These are phyloP conservation scores for Rhizopus sp. DNA, from an alignment of 371 early-diverging fungal genomes.

Conservation along the genomic window DNA sequence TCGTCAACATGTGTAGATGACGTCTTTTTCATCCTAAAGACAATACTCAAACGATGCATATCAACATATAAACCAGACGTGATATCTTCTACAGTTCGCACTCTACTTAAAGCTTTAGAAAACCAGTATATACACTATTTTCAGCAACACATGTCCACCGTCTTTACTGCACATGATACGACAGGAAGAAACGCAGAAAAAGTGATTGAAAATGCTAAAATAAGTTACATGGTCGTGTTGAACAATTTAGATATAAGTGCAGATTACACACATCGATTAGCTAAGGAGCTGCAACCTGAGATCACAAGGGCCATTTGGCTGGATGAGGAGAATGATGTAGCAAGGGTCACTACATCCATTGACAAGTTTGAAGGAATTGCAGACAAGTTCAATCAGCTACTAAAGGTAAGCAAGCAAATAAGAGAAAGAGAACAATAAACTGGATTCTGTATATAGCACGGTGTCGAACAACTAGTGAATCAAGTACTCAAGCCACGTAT, in stretches of 20 bases:
- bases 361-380: conserved; percentile 58
- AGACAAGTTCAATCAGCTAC: conserved; percentile 60
- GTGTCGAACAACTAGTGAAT: conserved; percentile 77
- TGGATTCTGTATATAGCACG: conserved; percentile 45
- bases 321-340: conserved; percentile 47
- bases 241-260: conserved; percentile 85
- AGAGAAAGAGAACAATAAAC: neutral
- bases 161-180: conserved; percentile 54
- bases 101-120: conserved; percentile 64
- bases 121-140: conserved; percentile 64
- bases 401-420: conserved; percentile 48
- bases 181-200: conserved; percentile 34
- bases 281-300: conserved; percentile 62
- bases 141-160: conserved; percentile 59
- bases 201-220: conserved; percentile 50
- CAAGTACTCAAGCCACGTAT: conserved; percentile 83
- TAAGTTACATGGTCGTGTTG: conserved; percentile 72
- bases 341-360: conserved; percentile 50
- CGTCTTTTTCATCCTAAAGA: conserved; percentile 87
- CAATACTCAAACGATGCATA: conserved; percentile 71
- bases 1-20: conserved; percentile 91
- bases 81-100: conserved; percentile 63
- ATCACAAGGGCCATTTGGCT: conserved; percentile 48
- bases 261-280: conserved; percentile 71
- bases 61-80: conserved; percentile 72